A percentile compares a stretch with the other conserved stretches of the same genome.
Conservation (phyloP, 805 yeast species). For the Dipodascus albidus region DNA sequence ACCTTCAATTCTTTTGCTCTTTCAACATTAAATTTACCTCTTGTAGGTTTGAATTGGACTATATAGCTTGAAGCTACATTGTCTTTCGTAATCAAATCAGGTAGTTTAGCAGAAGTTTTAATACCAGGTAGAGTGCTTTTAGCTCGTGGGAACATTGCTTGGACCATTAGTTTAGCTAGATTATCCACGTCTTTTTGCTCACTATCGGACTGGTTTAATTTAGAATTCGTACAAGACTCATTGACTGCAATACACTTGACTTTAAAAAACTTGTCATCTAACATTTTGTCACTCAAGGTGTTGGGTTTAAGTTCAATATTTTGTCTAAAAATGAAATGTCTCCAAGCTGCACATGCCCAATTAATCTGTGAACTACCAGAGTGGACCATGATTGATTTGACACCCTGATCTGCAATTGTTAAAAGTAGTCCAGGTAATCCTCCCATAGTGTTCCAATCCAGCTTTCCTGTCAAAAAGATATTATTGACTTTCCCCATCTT, state of each 20-base stretch:
- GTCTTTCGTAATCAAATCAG: constrained; percentile 16
- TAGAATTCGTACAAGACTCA: background rate
- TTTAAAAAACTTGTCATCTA: constrained; percentile 21
- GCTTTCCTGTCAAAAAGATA: constrained; percentile 67
- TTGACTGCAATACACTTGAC: constrained; percentile 14
- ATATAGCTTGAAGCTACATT: constrained; percentile 49
- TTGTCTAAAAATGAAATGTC: constrained; percentile 73
- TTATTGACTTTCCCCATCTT: constrained; percentile 47
- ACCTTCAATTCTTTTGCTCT: constrained; percentile 63
- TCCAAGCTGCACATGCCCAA: constrained; percentile 68
- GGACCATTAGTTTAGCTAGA: constrained; percentile 1
- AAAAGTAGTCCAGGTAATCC: constrained; percentile 86
- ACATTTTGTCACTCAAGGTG: constrained; percentile 15
- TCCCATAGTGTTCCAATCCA: constrained; percentile 71
- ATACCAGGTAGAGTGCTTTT: background rate
- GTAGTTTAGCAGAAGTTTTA: background rate
- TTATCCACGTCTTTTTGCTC: background rate
- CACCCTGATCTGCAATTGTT: constrained; percentile 70
- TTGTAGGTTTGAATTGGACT: constrained; percentile 48
- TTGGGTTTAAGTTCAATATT: constrained; percentile 41
- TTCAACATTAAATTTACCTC: constrained; percentile 66
- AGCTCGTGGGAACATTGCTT: constrained; percentile 1
- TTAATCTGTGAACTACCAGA: constrained; percentile 34
- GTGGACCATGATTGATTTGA: constrained; percentile 9
- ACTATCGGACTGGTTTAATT: background rate